These are phyloP conservation scores for Aspergillus viridinutans DNA, from an alignment of 2,329 filamentous ascomycete genomes.

Conservation along the genomic window DNA sequence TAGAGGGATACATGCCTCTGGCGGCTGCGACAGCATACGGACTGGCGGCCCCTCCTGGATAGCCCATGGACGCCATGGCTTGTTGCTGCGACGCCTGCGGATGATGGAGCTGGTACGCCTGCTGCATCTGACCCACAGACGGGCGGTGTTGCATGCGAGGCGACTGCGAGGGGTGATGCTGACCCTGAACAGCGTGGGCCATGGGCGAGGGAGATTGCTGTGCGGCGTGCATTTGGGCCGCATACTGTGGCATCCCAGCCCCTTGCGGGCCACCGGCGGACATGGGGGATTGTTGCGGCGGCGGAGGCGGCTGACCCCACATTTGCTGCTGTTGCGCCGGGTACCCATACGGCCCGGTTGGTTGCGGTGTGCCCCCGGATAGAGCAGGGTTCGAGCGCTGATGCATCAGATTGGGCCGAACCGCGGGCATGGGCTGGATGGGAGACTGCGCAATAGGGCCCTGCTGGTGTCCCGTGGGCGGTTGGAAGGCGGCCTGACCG, in stretches of 20 bases:
- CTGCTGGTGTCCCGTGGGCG: constrained; percentile 43
- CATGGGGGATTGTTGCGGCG: constrained; percentile 59
- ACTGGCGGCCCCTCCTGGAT: constrained; percentile 28
- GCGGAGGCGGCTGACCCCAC: constrained; percentile 62
- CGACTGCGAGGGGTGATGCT: constrained; percentile 39
- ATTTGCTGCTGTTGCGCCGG: constrained; percentile 59
- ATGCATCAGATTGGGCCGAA: constrained; percentile 60
- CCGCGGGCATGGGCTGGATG: constrained; percentile 64
- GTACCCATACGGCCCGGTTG: constrained; percentile 50
- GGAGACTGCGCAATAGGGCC: constrained; percentile 60
- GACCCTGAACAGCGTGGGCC: constrained; percentile 25
- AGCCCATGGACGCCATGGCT: constrained; percentile 35
- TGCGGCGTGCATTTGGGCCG: constrained; percentile 36
- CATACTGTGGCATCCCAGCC: constrained; percentile 38
- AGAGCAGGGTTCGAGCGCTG: constrained; percentile 59
- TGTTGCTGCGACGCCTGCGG: constrained; percentile 31
- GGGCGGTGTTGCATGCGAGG: constrained; percentile 39
- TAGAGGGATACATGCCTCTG: constrained; percentile 36
- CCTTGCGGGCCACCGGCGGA: constrained; percentile 35
- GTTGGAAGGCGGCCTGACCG: constrained; percentile 62
- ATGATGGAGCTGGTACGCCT: constrained; percentile 35
- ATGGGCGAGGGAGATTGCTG: constrained; percentile 38
- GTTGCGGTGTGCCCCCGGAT: constrained; percentile 48
- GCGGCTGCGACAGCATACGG: constrained; percentile 31
- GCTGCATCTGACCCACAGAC: constrained; percentile 34